Conservation (phyloP, 257 asterid species). For the Nicotiana paniculata region DNA sequence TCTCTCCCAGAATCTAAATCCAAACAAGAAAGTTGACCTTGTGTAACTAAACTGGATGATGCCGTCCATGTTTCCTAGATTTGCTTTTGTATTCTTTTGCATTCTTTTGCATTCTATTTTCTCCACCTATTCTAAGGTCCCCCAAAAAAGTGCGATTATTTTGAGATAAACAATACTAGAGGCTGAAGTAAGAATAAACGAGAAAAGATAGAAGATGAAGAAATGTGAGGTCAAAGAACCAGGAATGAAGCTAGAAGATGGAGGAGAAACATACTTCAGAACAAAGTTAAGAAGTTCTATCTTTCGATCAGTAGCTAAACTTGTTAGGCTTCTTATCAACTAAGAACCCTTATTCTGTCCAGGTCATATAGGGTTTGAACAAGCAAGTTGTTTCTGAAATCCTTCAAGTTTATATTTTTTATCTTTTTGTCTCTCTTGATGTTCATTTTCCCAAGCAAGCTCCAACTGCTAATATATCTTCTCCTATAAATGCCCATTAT, state of each 20-base stretch:
- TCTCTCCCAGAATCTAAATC: too few relatives aligned
- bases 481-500: neutral
- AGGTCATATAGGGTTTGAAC: neutral
- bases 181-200: too few relatives aligned
- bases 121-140: too few relatives aligned
- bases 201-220: neutral
- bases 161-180: too few relatives aligned
- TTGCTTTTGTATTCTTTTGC: too few relatives aligned
- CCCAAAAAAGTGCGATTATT: too few relatives aligned
- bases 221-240: too few relatives aligned
- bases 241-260: neutral
- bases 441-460: neutral
- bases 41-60: too few relatives aligned
- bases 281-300: neutral
- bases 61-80: too few relatives aligned
- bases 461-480: neutral
- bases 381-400: neutral
- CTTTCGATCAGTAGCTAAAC: neutral
- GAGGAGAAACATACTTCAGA: neutral
- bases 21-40: too few relatives aligned
- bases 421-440: neutral
- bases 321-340: neutral
- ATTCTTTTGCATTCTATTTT: too few relatives aligned
- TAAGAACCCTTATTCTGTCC: neutral
- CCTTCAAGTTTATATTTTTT: neutral